Percentiles rank a stretch among this genome's conserved stretches.
Conservation (phyloP, 2,329 filamentous ascomycete species). For the Epichloe scottii region DNA sequence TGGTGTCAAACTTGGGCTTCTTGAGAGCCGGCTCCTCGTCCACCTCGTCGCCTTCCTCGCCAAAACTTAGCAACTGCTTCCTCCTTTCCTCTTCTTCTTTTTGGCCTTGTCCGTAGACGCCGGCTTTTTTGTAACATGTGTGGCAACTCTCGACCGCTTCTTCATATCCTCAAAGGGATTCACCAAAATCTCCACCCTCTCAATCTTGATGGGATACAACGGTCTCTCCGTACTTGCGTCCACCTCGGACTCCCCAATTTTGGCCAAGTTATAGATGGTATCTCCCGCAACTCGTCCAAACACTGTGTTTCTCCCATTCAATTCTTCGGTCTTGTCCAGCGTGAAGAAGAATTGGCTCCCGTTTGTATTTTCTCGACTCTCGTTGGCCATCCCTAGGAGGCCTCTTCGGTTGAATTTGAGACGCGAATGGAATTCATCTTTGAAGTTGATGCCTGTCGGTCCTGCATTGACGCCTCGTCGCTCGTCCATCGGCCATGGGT, state of each 20-base stretch:
- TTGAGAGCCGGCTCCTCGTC: conserved; percentile 47
- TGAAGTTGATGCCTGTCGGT: conserved; percentile 46
- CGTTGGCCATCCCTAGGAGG: conserved; percentile 91
- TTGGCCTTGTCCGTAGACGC: conserved; percentile 34
- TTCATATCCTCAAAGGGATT: conserved; percentile 78
- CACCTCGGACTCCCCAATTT: conserved; percentile 81
- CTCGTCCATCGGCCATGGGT: conserved; percentile 59
- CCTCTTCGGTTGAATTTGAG: conserved; percentile 89
- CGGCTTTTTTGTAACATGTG: conserved; percentile 27
- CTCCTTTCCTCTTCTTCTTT: conserved; percentile 60
- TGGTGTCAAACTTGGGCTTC: conserved; percentile 67
- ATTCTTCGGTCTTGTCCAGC: conserved; percentile 68
- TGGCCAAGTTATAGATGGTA: conserved; percentile 90
- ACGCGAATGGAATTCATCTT: conserved; percentile 83
- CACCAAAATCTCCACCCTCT: conserved; percentile 59
- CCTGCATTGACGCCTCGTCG: conserved; percentile 50
- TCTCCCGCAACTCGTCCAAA: conserved; percentile 89
- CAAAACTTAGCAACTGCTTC: conserved; percentile 70
- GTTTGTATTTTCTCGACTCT: conserved; percentile 64
- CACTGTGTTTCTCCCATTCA: conserved; percentile 82
- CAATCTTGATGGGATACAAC: conserved; percentile 73
- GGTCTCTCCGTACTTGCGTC: conserved; percentile 70
- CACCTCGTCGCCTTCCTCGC: conserved; percentile 49
- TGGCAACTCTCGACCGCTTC: conserved; percentile 48
- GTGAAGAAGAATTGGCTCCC: conserved; percentile 97